Conservation (phyloP, 2,329 filamentous ascomycete species). For the Huntiella abstrusa region DNA sequence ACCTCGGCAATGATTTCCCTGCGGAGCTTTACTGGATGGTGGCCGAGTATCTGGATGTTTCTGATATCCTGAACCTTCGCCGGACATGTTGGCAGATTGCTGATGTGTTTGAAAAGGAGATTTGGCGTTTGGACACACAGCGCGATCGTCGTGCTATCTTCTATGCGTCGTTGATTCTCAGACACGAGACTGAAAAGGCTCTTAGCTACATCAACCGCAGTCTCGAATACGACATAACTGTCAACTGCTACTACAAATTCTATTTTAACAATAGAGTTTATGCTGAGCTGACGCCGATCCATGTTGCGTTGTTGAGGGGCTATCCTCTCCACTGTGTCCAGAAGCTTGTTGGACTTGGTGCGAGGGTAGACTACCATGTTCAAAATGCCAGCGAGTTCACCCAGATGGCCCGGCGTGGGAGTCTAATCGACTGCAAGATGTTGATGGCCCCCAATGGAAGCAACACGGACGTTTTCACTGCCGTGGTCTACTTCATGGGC, state of each 20-base stretch:
- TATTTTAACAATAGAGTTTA: background rate
- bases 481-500: conserved; percentile 2
- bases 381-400: background rate
- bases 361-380: background rate
- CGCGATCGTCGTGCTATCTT: conserved; percentile 1
- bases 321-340: background rate
- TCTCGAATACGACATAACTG: background rate
- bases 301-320: conserved; percentile 4
- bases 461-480: background rate
- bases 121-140: conserved; percentile 1
- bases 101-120: conserved; percentile 1
- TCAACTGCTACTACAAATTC: conserved; percentile 5
- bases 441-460: background rate
- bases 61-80: conserved; percentile 1
- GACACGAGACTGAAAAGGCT: background rate
- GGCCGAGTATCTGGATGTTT: conserved; percentile 2
- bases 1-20: background rate
- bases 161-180: conserved; percentile 1
- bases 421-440: background rate
- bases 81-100: background rate
- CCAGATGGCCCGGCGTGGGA: background rate
- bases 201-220: conserved; percentile 2
- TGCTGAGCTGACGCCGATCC: conserved; percentile 4
- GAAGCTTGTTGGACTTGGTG: conserved; percentile 3
- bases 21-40: background rate